phyloP scores from a whole-genome alignment of 306 rosid species.

The Spatholobus suberectus region DNA sequence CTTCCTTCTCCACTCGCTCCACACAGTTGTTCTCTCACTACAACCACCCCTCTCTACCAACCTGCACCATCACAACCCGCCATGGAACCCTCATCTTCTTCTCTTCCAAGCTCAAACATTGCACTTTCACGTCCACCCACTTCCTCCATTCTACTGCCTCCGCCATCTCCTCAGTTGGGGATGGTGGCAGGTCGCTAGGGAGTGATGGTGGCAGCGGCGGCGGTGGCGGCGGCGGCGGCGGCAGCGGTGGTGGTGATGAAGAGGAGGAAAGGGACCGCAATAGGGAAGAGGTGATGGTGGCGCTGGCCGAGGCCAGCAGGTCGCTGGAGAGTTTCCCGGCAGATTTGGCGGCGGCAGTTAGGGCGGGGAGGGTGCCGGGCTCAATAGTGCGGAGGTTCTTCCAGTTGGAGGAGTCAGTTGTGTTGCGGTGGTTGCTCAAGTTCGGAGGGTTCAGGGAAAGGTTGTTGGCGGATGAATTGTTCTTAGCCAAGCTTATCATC shows the following conservation, averaged over 20 bases:
- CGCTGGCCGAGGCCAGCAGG: conserved; percentile 67
- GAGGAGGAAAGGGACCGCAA: conserved; percentile 64
- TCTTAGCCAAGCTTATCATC: conserved; percentile 80
- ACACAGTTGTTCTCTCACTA: conserved; percentile 28
- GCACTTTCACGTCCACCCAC: conserved; percentile 32
- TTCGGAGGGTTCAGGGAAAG: conserved; percentile 93
- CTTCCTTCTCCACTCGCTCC: conserved; percentile 58
- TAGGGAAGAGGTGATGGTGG: conserved; percentile 69
- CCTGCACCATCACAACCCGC: conserved; percentile 31
- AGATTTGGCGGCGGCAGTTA: conserved; percentile 75
- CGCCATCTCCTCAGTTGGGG: conserved; percentile 26
- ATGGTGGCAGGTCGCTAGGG: conserved; percentile 14
- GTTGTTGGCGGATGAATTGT: conserved; percentile 90
- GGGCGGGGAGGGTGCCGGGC: conserved; percentile 78
- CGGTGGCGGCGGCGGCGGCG: not conserved
- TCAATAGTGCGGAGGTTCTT: conserved; percentile 70
- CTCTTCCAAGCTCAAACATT: conserved; percentile 31
- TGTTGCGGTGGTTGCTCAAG: conserved; percentile 69
- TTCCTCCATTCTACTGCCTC: conserved; percentile 13
- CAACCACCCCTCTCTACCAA: conserved; percentile 35
- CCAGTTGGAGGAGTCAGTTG: conserved; percentile 70
- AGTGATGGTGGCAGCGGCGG: conserved; percentile 42
- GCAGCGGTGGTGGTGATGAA: conserved; percentile 37
- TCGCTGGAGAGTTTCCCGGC: conserved; percentile 72
- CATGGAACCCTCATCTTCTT: conserved; percentile 9